Base-by-base conservation (phyloP, 495 filamentous ascomycete species). In the Aspergillus carlsbadensis region DNA sequence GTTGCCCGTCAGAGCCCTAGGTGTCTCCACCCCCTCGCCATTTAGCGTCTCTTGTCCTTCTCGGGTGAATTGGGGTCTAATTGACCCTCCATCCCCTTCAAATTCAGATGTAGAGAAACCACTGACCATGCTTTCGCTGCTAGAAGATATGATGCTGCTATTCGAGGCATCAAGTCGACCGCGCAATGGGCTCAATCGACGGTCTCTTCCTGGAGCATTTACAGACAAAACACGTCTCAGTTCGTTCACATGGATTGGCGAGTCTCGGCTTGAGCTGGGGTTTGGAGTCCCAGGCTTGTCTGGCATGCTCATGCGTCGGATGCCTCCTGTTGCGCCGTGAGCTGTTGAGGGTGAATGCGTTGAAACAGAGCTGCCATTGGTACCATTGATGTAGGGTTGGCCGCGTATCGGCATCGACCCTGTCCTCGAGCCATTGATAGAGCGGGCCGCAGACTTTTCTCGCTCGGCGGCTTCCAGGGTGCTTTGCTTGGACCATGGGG, bases 241-340 rank as follows among this genome's bases (percentile, higher is more conserved):
- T 62, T 96, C 91, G 53, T 92, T 91, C n/a, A 96, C 86, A 34
- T 88, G 86, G n/a, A 91, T 84, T 10, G 90, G 84, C 15, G 82
- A 86, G 24, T 81, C 85, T 54, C 83, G 70, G 64, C 74, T 84
- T 26, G 85, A 85, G 45, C 78, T 78, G 58, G 77, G 81, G 26
- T 75, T 71, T 15, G 77, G 77, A 15, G 79, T 75, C 24, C 74
- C 76, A 0, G 86, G 84, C 3, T 64, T 69, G 21, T 80, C 78
- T 15, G 74, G 75, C 29, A 70, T 57, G 50, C 73, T 80, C 49
- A 65, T 69, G 15, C 70, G 69, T 29, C 75, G 72, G 6, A 66
- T 59, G 35, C 65, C 45, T 4, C 26, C 65, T 10, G 70, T 65
- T 41, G 65, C 69, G 51, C 59, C 62, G 34, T 69, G 58, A 26